phyloP scores from a whole-genome alignment of 164 flowering plant species.

The Litsea cubeba region DNA sequence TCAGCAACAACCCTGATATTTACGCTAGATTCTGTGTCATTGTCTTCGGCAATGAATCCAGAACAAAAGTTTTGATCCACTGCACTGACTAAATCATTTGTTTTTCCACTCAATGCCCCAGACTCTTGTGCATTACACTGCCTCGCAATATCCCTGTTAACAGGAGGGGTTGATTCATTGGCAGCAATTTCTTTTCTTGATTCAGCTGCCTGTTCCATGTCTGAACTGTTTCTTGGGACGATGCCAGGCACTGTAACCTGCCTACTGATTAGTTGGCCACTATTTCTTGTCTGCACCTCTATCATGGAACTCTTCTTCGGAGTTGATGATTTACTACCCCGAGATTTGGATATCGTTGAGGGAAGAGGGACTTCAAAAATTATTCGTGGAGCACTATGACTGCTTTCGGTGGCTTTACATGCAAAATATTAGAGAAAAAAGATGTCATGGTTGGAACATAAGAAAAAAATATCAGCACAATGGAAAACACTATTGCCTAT shows the following conservation, averaged over 20 bases:
- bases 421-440: neutral
- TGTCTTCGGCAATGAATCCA: constrained; percentile 26
- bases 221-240: constrained; percentile 50
- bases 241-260: constrained; percentile 46
- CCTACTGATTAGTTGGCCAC: constrained; percentile 35
- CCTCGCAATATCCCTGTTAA: constrained; percentile 47
- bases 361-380: constrained; percentile 23
- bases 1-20: constrained; percentile 30
- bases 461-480: neutral
- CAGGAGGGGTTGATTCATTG: constrained; percentile 45
- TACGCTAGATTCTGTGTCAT: constrained; percentile 27
- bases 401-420: constrained; percentile 56
- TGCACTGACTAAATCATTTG: constrained; percentile 29
- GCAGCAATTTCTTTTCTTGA: constrained; percentile 46
- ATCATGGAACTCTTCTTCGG: constrained; percentile 37
- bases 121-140: constrained; percentile 27
- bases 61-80: constrained; percentile 35
- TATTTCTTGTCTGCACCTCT: constrained; percentile 42
- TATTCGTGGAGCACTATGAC: constrained; percentile 77
- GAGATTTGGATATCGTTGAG: constrained; percentile 25
- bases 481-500: neutral
- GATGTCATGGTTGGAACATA: neutral
- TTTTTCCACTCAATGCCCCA: constrained; percentile 29
- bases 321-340: constrained; percentile 29
- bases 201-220: constrained; percentile 45